Evolutionary conservation across 257 asterid genomes (phyloP).

Genomic region (Solanum microdontum): DNA sequence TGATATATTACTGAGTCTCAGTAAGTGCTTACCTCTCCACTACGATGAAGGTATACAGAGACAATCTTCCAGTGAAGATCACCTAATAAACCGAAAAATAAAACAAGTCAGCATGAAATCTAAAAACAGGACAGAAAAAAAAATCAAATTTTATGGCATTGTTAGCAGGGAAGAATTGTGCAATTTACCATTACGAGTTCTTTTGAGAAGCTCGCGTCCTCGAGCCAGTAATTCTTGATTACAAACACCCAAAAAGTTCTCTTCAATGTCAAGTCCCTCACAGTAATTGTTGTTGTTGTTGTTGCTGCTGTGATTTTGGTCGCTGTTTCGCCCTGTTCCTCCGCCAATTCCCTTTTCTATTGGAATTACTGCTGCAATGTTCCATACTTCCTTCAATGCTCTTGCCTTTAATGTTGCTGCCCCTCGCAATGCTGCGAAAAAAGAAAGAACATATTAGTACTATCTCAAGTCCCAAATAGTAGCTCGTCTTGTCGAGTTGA

Average conservation of each 20-base stretch:
- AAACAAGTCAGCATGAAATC: neutral
- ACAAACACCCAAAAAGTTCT: conserved; percentile 82
- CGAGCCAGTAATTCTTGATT: conserved; percentile 89
- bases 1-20: neutral
- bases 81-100: conserved; percentile 24
- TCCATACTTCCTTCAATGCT: conserved; percentile 92
- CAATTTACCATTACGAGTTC: conserved; percentile 70
- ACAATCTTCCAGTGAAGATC: conserved; percentile 98
- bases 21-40: conserved; percentile 45
- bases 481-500: neutral
- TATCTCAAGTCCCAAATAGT: neutral
- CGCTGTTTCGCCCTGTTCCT: conserved; percentile 24
- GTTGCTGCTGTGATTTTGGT: conserved; percentile 28
- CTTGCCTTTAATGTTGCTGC: conserved; percentile 98
- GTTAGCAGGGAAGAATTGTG: neutral
- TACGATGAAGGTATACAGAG: conserved; percentile 79
- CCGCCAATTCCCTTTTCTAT: conserved; percentile 40
- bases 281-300: conserved; percentile 32
- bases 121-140: neutral
- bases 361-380: conserved; percentile 74
- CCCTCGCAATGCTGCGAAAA: conserved; percentile 59
- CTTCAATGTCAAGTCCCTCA: conserved; percentile 62
- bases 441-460: neutral
- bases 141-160: neutral
- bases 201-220: conserved; percentile 83